A percentile compares a stretch with the other conserved stretches of the same genome.
Conservation (phyloP, 1,284 basidiomycete genomes). For the Cutaneotrichosporon daszewskae region DNA sequence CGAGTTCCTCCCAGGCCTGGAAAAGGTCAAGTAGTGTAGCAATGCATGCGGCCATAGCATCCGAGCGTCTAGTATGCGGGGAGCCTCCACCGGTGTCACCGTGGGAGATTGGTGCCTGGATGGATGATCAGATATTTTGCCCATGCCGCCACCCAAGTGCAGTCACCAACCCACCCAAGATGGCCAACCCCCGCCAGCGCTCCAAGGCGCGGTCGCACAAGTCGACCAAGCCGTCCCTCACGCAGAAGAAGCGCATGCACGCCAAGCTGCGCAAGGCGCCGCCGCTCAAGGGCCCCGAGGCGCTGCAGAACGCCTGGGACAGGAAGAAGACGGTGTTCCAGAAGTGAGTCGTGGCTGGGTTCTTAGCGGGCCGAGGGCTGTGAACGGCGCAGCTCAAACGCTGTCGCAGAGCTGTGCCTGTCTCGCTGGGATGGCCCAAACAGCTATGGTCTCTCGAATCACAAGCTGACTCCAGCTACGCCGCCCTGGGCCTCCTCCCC, state of each 20-base stretch:
- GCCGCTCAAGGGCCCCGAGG: slow-evolving; percentile 75
- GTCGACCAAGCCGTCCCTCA: slow-evolving; percentile 30
- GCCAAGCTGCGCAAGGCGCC: slow-evolving; percentile 58
- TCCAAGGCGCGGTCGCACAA: slow-evolving; percentile 39
- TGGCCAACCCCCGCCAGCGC: slow-evolving; percentile 88
- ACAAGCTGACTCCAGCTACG: slow-evolving; percentile 33
- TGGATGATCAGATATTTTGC: too few relatives aligned
- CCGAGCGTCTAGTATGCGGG: too few relatives aligned
- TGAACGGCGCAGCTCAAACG: background rate
- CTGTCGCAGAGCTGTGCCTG: background rate
- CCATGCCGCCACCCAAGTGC: too few relatives aligned
- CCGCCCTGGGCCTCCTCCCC: slow-evolving; percentile 44
- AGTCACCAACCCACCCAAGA: too few relatives aligned
- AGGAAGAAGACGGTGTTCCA: slow-evolving; percentile 81
- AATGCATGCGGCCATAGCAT: too few relatives aligned
- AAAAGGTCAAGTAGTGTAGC: too few relatives aligned
- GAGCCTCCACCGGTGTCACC: too few relatives aligned
- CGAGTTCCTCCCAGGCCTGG: slow-evolving; percentile 38
- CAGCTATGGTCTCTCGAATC: background rate
- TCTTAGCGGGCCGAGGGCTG: background rate
- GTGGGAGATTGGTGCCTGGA: too few relatives aligned
- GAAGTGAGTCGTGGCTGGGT: slow-evolving; percentile 76
- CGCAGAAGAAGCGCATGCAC: slow-evolving; percentile 35
- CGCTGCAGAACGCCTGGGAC: slow-evolving; percentile 82
- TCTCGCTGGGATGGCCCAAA: too few relatives aligned